Conservation (phyloP, 2,329 filamentous ascomycete species). For the Diaporthe sp. region DNA sequence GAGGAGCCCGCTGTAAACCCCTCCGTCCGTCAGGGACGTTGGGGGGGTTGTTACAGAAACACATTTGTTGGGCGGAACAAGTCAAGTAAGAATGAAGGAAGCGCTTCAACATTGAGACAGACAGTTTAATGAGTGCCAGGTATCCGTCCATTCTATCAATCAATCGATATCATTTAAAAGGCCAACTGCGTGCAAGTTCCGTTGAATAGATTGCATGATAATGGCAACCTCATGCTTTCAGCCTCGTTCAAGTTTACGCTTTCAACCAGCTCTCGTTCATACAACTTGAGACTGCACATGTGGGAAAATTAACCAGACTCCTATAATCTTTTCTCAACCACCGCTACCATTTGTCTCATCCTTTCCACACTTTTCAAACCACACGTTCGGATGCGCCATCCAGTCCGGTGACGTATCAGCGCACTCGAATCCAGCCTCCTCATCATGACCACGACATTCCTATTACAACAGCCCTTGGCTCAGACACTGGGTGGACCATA, state of each 20-base stretch:
- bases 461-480: neutral
- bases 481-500: neutral
- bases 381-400: neutral
- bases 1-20: neutral
- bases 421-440: neutral
- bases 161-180: too few species aligned
- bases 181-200: neutral
- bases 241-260: neutral
- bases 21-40: neutral
- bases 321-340: neutral
- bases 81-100: neutral
- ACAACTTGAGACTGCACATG: neutral
- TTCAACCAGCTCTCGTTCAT: neutral
- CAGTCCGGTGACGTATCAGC: neutral
- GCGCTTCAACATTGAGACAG: neutral
- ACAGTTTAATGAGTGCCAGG: neutral
- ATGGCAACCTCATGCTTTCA: neutral
- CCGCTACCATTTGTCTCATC: neutral
- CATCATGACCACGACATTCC: neutral
- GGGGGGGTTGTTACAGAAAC: neutral
- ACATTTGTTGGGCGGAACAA: slow-evolving; percentile 2
- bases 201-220: neutral
- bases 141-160: neutral
- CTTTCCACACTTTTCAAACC: neutral
- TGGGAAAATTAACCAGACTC: neutral